These are phyloP conservation scores for Protomyces inundatus DNA, from an alignment of 1,139 yeast genomes.

Conservation along the genomic window DNA sequence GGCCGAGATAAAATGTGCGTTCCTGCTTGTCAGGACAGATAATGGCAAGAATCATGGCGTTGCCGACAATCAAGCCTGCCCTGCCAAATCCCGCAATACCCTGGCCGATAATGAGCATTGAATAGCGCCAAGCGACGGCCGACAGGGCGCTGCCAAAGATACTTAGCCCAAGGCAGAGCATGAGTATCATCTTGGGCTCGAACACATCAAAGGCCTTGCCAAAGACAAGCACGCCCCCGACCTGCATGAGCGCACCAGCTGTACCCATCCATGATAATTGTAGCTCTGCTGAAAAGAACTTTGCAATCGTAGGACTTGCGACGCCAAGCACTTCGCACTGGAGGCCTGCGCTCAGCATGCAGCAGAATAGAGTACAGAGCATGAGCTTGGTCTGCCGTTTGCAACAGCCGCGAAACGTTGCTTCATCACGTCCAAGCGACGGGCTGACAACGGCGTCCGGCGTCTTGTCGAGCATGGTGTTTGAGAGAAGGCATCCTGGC, in stretches of 20 bases:
- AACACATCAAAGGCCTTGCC: background rate
- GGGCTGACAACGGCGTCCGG: no score
- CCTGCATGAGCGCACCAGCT: background rate
- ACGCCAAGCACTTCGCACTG: slow-evolving; percentile 10
- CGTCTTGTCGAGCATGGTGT: no score
- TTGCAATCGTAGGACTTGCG: slow-evolving; percentile 4
- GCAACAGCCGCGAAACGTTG: background rate
- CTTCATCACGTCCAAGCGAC: background rate
- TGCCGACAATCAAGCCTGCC: slow-evolving; percentile 1
- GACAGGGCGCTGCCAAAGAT: slow-evolving; percentile 1
- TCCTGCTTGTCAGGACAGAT: slow-evolving; percentile 7
- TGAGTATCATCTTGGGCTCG: slow-evolving; percentile 5
- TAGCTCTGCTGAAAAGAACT: background rate
- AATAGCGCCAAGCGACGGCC: background rate
- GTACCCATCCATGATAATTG: slow-evolving; percentile 9
- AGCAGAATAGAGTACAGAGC: background rate
- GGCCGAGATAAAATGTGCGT: background rate
- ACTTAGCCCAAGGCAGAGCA: background rate
- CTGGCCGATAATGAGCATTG: slow-evolving; percentile 3
- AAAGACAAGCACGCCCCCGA: background rate
- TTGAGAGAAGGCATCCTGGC: no score
- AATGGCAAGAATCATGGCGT: background rate
- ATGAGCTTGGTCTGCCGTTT: background rate
- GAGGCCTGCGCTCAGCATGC: slow-evolving; percentile 13
- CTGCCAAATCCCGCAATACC: slow-evolving; percentile 1